Conservation (phyloP, 1,284 basidiomycete genomes). For the Ceratobasidium sp. region DNA sequence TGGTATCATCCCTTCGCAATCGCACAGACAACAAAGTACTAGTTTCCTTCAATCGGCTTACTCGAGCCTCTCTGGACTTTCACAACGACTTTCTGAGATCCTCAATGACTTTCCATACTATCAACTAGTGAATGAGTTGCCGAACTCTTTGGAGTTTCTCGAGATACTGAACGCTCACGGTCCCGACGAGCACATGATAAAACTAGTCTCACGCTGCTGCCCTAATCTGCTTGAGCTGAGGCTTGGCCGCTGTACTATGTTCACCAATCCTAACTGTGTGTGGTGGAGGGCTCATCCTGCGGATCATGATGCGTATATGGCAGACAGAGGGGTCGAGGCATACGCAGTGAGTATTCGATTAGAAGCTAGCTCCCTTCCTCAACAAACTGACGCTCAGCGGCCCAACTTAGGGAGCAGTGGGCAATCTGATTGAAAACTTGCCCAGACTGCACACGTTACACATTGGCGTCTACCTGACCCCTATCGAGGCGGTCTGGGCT, state of each 20-base stretch:
- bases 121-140: conserved; percentile 10
- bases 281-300: conserved; percentile 37
- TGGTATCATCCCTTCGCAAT: conserved; percentile 20
- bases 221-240: conserved; percentile 22
- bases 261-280: conserved; percentile 26
- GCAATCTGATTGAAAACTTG: conserved; percentile 22
- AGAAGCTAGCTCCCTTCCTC: neutral
- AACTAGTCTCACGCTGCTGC: conserved; percentile 10
- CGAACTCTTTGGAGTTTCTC: neutral
- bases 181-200: conserved; percentile 33
- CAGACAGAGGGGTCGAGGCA: conserved; percentile 31
- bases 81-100: conserved; percentile 35
- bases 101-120: conserved; percentile 12
- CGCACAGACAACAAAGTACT: conserved; percentile 14
- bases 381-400: neutral
- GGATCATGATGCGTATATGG: conserved; percentile 36
- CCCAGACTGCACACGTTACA: conserved; percentile 11
- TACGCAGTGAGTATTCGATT: conserved; percentile 20
- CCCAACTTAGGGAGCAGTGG: conserved; percentile 21
- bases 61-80: conserved; percentile 21
- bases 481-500: conserved; percentile 35
- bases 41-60: neutral
- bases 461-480: conserved; percentile 35
- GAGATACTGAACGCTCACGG: conserved; percentile 35
- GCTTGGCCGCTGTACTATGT: conserved; percentile 35